phyloP scores from a whole-genome alignment of 768 basidiomycete species.

The Tulasnella sp. region DNA sequence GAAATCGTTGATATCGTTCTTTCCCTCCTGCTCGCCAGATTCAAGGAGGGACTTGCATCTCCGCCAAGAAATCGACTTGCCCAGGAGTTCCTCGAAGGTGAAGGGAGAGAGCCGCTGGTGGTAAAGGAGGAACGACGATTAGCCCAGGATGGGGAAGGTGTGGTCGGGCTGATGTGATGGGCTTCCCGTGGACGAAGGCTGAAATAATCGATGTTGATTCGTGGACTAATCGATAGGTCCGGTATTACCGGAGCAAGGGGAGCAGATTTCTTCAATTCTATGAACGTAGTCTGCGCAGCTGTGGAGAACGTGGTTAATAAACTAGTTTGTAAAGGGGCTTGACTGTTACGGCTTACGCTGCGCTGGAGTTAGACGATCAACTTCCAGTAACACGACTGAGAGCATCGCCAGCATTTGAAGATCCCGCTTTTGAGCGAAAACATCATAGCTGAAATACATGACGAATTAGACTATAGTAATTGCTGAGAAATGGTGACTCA shows the following conservation, averaged over 20 bases:
- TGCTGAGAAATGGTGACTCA: slow-evolving; percentile 16
- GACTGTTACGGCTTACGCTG: neutral
- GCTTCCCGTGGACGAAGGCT: slow-evolving; percentile 33
- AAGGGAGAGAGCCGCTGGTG: neutral
- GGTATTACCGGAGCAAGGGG: neutral
- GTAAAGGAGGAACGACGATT: neutral
- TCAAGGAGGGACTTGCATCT: neutral
- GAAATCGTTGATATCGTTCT: neutral
- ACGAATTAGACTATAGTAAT: neutral
- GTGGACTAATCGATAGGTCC: slow-evolving; percentile 1
- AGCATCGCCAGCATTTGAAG: slow-evolving; percentile 78
- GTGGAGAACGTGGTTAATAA: neutral
- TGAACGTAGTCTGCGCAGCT: neutral
- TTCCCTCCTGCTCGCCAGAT: neutral
- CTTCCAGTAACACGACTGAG: slow-evolving; percentile 57
- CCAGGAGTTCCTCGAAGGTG: slow-evolving; percentile 60
- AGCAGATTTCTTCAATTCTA: neutral
- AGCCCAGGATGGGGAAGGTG: slow-evolving; percentile 13
- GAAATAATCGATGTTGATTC: slow-evolving; percentile 49
- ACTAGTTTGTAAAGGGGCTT: neutral
- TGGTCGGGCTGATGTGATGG: neutral
- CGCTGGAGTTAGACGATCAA: slow-evolving; percentile 18
- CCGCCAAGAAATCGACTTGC: slow-evolving; percentile 38
- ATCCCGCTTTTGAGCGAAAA: slow-evolving; percentile 48
- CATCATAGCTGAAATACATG: slow-evolving; percentile 34